A percentile compares a stretch with the other conserved stretches of the same genome.
Conservation (phyloP, 164 flowering plant species). For the Akebia trifoliata region DNA sequence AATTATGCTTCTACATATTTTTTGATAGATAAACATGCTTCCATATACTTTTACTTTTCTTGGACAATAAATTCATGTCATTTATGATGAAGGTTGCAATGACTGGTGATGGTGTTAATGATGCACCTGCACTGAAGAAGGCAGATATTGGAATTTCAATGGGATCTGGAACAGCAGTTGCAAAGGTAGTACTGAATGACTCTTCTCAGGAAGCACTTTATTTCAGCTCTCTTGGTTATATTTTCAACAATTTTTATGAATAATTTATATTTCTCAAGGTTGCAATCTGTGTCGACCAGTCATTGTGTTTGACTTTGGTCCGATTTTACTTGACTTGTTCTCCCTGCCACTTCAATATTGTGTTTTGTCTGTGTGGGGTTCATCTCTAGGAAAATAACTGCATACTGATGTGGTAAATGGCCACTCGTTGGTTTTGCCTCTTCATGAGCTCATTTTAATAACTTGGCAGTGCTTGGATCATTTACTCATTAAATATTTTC, state of each 20-base stretch:
- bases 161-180: conserved; percentile 99
- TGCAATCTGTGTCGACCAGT: no score
- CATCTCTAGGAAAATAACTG: not conserved
- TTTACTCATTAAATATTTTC: not conserved
- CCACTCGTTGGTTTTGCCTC: conserved; percentile 4
- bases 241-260: no score
- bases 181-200: conserved; percentile 60
- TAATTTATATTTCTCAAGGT: no score
- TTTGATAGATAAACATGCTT: not conserved
- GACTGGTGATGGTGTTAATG: conserved; percentile 99
- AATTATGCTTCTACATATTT: not conserved
- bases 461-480: no score
- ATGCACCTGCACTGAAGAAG: conserved; percentile 97
- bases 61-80: conserved; percentile 2
- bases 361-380: not conserved
- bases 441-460: conserved; percentile 2
- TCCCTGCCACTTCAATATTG: not conserved
- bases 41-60: not conserved
- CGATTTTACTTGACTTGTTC: no score
- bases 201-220: no score
- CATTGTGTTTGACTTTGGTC: no score
- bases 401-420: not conserved
- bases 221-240: no score
- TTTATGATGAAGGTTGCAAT: conserved; percentile 74
- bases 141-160: conserved; percentile 98